Base-by-base conservation (phyloP, 164 flowering plant genomes). In the Aristolochia contorta region DNA sequence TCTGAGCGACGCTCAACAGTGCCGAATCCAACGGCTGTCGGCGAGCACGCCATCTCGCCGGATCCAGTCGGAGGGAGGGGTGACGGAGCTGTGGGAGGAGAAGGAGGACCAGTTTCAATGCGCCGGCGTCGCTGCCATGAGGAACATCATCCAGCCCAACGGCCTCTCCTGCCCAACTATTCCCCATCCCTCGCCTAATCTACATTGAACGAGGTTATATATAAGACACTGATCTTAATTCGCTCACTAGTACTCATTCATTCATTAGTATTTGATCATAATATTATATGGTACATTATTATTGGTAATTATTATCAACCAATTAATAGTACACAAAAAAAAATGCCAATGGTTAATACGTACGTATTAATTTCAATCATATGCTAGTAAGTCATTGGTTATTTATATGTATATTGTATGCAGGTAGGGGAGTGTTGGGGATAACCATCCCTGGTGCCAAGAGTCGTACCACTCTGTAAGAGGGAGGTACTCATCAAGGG, bases 21-120 rank as follows among this genome's bases (percentile, higher is more conserved):
- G 82, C 76, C 56, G 74, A 16, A 20, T 78, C 32, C 54, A 73
- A 25, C 63, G 56, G 18, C 51, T 78, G 4, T 12, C 57, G 24
- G 62, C 67, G 0, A 62, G 51, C 66, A 67, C 65, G 51, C 79
- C 81, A 0, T 21, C 51, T 8, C 62, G 64, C 1, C 43, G 62
- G 48, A 64, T 78, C 56, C 54, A 65, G 57, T 67, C 72, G 13
- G 77, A 78, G 51, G 81, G 77, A 16, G 79, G 81, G 2, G 45
- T 62, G 23, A 69, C 63, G 16, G 79, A 78, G 66, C 23, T 71
- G 25, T 76, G 76, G 76, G 66, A 78, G 22, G 71, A 71, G 55
- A 21, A 50, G 13, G 74, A 75, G 52, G 72, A 71, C 16, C 74
- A 78, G 60, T 78, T 71, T 61, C 74, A 69, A 30, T 78, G 82